Evolutionary conservation across 1,284 basidiomycete species (phyloP), one percentile per base, ranked within the genome.

Genomic region (Cryptococcus jaspeensis): DNA sequence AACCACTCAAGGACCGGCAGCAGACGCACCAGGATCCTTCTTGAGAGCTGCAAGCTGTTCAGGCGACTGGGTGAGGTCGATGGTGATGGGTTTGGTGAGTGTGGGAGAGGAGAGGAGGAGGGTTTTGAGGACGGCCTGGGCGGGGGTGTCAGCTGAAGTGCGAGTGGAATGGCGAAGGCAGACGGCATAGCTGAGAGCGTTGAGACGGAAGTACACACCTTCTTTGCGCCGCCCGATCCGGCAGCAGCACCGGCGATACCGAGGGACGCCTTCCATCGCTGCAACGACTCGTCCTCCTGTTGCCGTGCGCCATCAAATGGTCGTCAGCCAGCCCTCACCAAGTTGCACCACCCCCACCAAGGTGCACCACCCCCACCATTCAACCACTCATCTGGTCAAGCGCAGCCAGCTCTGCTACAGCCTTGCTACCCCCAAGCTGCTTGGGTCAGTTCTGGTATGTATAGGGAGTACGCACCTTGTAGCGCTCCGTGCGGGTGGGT

Each of bases 181-280:
- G 22, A 97, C 89, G 12, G 92, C 90, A 64, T 95, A 88, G 56
- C 88, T 87, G 63, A 96, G 85, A 7, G 90, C 83, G 1, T 22
- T 4, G 20, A 23, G 48, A 3, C 16, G 18, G n/a, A 56, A 23
- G 61, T 20, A 36, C 66, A 42, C 48, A 71, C 73, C 66, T 76
- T 75, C 54, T 73, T 75, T 12, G 62, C 58, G 8, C 71, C 77
- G 20, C 68, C 62, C 2, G 63, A 62, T 6, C 62, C 65, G 4
- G 50, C 60, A 5, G 61, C 63, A n/a, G 74, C 70, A 9, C 66
- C 73, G n/a, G n/a, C n/a, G 36, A 84, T 69, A 16, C 82, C 82
- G 11, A 84, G 73, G 38, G 79, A 80, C 3, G 79, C 79, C 67
- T 84, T 84, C 82, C 82, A 84, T 53, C 80, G 76, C 51, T 80